Percentiles rank a stretch among this genome's conserved stretches.
Conservation (phyloP, 2,329 filamentous ascomycete genomes). For the Emericellopsis atlantica region DNA sequence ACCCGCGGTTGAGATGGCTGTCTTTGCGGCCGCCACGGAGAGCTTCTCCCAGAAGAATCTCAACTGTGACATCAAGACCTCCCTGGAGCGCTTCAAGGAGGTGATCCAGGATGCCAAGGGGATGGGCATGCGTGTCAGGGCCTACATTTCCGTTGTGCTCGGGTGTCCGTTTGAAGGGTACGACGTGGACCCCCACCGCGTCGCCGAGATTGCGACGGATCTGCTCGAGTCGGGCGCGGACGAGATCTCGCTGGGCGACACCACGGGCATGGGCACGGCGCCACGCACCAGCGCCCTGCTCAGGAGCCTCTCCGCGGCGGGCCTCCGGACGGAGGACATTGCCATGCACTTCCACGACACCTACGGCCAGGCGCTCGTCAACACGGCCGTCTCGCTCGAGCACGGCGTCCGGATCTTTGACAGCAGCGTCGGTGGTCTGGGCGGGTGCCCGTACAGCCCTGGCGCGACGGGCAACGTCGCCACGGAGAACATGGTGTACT, state of each 20-base stretch:
- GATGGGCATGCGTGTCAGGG: constrained; percentile 55
- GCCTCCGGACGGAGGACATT: constrained; percentile 56
- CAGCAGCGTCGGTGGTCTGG: constrained; percentile 65
- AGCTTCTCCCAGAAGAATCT: constrained; percentile 70
- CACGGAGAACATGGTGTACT: constrained; percentile 75
- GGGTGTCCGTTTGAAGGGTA: constrained; percentile 66
- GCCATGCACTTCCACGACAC: constrained; percentile 87
- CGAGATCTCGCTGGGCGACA: constrained; percentile 83
- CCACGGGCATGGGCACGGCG: constrained; percentile 82
- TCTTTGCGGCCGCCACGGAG: constrained; percentile 76
- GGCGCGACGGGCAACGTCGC: constrained; percentile 80
- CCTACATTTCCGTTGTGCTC: constrained; percentile 70
- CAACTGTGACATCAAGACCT: constrained; percentile 67
- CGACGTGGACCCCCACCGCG: constrained; percentile 48
- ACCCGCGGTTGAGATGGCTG: constrained; percentile 55
- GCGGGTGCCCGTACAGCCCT: constrained; percentile 75
- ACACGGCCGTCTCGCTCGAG: constrained; percentile 64
- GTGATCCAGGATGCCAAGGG: constrained; percentile 59
- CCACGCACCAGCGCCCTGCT: constrained; percentile 54
- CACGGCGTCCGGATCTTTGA: constrained; percentile 72
- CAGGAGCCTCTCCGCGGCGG: constrained; percentile 50
- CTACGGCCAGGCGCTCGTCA: constrained; percentile 75
- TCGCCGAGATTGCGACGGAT: constrained; percentile 53
- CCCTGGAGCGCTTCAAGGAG: constrained; percentile 54
- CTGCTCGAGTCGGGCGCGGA: constrained; percentile 80